These are phyloP conservation scores for Penicillium sp. DNA, from an alignment of 2,329 filamentous ascomycete species.

Conservation along the genomic window DNA sequence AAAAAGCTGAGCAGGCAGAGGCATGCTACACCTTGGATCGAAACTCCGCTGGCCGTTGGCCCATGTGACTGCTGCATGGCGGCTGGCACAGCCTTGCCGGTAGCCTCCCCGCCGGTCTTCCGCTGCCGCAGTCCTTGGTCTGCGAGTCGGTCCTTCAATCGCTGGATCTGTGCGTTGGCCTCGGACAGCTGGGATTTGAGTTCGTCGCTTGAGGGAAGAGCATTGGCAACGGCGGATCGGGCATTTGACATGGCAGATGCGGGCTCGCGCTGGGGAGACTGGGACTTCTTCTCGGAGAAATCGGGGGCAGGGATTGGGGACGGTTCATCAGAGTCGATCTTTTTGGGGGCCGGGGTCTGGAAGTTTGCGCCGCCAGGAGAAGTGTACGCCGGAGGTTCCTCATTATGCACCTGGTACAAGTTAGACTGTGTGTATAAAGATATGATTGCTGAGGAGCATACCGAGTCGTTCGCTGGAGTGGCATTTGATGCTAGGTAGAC, in stretches of 20 bases:
- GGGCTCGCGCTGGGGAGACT: constrained; percentile 39
- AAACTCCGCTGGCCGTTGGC: constrained; percentile 68
- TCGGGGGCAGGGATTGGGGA: constrained; percentile 37
- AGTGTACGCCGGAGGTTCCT: constrained; percentile 54
- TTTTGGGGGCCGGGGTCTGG: constrained; percentile 47
- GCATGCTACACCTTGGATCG: constrained; percentile 77
- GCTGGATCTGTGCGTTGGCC: constrained; percentile 69
- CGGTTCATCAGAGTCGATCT: constrained; percentile 31
- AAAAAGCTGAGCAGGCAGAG: constrained; percentile 89
- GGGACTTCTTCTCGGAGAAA: constrained; percentile 39
- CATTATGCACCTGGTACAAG: constrained; percentile 32
- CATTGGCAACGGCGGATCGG: constrained; percentile 50
- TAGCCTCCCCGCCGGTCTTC: constrained; percentile 60
- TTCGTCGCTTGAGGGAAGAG: constrained; percentile 57
- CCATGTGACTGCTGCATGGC: constrained; percentile 56
- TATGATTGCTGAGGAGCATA: constrained; percentile 22
- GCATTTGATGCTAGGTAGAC: constrained; percentile 70
- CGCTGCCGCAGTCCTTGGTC: constrained; percentile 76
- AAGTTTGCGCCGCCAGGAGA: constrained; percentile 54
- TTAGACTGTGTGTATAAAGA: constrained; percentile 5
- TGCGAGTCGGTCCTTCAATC: constrained; percentile 61
- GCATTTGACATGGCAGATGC: constrained; percentile 34
- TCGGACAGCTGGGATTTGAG: constrained; percentile 70
- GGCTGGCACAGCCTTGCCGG: constrained; percentile 48
- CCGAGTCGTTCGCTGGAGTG: constrained; percentile 36